Evolutionary conservation across 768 basidiomycete species (phyloP), one percentile per base, ranked within the genome.

Genomic region (Podaxis pistillaris): DNA sequence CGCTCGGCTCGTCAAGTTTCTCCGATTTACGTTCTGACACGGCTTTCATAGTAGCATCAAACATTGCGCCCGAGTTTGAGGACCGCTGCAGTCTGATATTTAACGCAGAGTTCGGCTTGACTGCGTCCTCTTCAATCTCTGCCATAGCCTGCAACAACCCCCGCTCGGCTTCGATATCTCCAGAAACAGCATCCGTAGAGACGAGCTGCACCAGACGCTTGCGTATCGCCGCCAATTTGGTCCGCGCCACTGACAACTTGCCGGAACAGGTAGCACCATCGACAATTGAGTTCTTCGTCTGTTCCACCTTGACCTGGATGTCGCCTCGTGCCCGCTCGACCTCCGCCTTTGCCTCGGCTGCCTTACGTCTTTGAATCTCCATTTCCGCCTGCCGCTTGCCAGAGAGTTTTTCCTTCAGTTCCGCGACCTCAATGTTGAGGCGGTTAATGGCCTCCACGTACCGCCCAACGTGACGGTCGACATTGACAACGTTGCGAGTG

Each of bases 381-480:
- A 74, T 82, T 72, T 93, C 90, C 13, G 81, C 69, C 51, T 75
- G 76, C 60, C 83, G 77, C 76, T 90, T 90, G 2, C 87, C 91
- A 3, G 90, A 85, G 44, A 97, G 80, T 75, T 91, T 92, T 54
- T 87, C 86, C 75, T 96, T 95, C 66, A 98, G 86, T 69, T 91
- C 89, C 30, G 86, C 83, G 63, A 98, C 89, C 75, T 95, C 90
- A 41, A 81, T 74, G 67, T 94, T 91, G 65, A 96, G 88, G 59
- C 93, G 80, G 70, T 94, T 91, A 69, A 98, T 97, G 57, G 94
- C 93, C 73, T 94, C 92, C 51, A 97, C 92, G 70, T 98, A 99
- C 75, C 90, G 93, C 38, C 92, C 93, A 64, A 98, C 96, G 71
- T 98, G 94, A 15, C 96, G 85, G 69, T 96, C 90, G 65, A 98